Evolutionary conservation across 1,139 yeast genomes (phyloP), one percentile per base, ranked within the genome.

Genomic region (Yamadazyma buinensis): DNA sequence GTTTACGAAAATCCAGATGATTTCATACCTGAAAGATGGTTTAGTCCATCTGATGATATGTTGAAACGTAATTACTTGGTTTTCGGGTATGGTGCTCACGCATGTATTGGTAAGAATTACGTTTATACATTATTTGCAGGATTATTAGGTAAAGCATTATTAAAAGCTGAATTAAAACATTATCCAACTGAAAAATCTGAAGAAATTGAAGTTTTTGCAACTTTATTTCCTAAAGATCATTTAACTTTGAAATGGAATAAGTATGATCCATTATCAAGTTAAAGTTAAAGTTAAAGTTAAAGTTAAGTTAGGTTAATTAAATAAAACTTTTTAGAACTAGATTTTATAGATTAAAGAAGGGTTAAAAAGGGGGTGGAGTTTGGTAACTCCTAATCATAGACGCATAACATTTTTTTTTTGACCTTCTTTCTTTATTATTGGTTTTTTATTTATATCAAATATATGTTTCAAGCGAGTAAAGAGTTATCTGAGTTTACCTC

Each of bases 161-260:
- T 92, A 77, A 67, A 75, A 48, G 74, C 90, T 37, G 92, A 92
- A 58, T 77, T 92, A 65, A 63, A 75, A 41, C 98, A 92, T 59
- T 77, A 80, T 49, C 77, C 81, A 37, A 92, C 98, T 18, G 83
- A 80, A 29, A 67, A 80, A 51, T 81, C 94, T 44, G 98, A 92
- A 65, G 81, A 87, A 54, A 87, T 92, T 53, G 86, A 88, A 55
- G 97, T 92, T 26, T 92, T 92, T 59, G 98, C 98, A 24, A 92
- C 98, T 20, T 88, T 92, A 55, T 92, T 92, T 84, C 98, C 98
- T 23, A 80, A 86, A 59, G 98, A 92, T 63, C 96, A 90, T 58
- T 79, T 95, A 57, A 77, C 86, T 49, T 66, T 92, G 59, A 70
- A 80, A 52, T 90, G 90, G 72, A 70, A 73, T 37, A 64, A 55